Conservation (phyloP, 257 asterid genomes). For the Hygrophila difformis region DNA sequence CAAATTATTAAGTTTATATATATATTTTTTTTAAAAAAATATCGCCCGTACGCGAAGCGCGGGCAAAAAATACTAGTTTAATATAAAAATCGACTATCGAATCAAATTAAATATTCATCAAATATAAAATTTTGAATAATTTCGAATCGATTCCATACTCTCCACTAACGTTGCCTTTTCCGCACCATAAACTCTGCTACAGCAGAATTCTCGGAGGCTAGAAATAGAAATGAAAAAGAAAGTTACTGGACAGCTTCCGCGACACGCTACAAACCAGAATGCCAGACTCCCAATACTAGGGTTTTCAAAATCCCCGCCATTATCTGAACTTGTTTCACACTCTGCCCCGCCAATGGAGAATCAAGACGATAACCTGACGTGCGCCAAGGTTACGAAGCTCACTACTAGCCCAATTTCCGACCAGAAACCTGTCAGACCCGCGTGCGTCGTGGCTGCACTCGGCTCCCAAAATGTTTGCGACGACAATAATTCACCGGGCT, state of each 20-base stretch:
- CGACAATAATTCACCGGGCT: conserved; percentile 18
- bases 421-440: conserved; percentile 16
- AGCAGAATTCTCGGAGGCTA: too few species aligned
- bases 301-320: conserved; percentile 62
- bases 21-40: too few species aligned
- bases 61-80: too few species aligned
- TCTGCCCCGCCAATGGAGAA: conserved; percentile 29
- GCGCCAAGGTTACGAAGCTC: conserved; percentile 27
- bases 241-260: conserved; percentile 18
- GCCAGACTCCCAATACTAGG: conserved; percentile 30
- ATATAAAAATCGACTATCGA: too few species aligned
- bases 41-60: too few species aligned
- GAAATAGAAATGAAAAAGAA: background rate
- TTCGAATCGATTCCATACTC: too few species aligned
- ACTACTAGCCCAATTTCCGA: conserved; percentile 19
- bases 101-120: too few species aligned
- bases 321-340: conserved; percentile 19
- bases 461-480: conserved; percentile 14
- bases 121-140: too few species aligned
- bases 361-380: conserved; percentile 26
- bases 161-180: too few species aligned
- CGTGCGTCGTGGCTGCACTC: conserved; percentile 14
- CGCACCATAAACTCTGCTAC: too few species aligned
- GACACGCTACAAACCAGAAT: conserved; percentile 16
- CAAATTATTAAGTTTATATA: too few species aligned